These are phyloP conservation scores for Pseudohyphozyma bogoriensis DNA, from an alignment of 768 basidiomycete genomes.

Conservation along the genomic window DNA sequence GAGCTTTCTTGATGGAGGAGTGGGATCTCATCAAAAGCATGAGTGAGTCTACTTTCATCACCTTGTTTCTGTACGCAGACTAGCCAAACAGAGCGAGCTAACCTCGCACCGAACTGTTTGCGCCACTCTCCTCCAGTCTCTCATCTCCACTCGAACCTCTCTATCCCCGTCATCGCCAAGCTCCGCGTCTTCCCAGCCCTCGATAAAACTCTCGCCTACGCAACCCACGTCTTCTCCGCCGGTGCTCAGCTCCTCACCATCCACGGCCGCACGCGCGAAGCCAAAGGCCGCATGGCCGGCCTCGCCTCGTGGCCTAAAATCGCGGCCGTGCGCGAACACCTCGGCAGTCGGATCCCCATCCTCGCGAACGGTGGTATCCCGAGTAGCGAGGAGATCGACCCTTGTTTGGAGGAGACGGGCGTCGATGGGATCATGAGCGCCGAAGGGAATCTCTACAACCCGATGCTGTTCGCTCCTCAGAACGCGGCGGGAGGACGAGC, in stretches of 20 bases:
- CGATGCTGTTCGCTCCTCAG: conserved; percentile 51
- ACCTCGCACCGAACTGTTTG: not conserved
- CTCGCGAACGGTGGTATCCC: conserved; percentile 96
- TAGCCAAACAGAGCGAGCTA: not conserved
- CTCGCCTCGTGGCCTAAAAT: conserved; percentile 52
- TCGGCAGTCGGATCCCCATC: conserved; percentile 64
- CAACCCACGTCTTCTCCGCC: conserved; percentile 86
- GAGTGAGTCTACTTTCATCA: conserved; percentile 44
- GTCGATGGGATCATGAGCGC: conserved; percentile 91
- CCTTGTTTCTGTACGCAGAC: not conserved
- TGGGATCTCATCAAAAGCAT: conserved; percentile 79
- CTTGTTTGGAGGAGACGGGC: conserved; percentile 72
- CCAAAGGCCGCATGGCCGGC: conserved; percentile 60
- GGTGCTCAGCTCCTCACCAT: conserved; percentile 92
- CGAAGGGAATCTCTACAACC: conserved; percentile 84
- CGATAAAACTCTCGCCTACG: conserved; percentile 84
- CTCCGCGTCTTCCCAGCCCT: conserved; percentile 80
- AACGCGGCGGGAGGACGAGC: conserved; percentile 13
- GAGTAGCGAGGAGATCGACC: conserved; percentile 67
- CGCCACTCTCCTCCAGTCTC: conserved; percentile 51
- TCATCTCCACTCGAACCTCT: conserved; percentile 68
- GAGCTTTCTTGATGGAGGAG: conserved; percentile 84
- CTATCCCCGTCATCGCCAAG: conserved; percentile 91
- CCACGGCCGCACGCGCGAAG: conserved; percentile 83
- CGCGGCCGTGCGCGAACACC: conserved; percentile 76